phyloP scores from a whole-genome alignment of 2,329 filamentous ascomycete genomes.

The Aquanectria penicillioides region DNA sequence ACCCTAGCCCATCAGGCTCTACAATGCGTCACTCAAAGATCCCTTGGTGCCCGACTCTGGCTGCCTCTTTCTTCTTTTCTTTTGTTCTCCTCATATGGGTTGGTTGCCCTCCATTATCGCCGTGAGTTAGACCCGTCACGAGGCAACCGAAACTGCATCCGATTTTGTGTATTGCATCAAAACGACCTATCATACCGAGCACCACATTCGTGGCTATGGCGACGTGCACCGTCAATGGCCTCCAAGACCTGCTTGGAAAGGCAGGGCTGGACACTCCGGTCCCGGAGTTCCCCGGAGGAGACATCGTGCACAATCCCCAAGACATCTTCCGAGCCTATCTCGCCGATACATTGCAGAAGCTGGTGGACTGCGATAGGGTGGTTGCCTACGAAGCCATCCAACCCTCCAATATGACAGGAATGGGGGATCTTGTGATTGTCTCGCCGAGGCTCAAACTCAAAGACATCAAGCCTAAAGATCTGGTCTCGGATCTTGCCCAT shows the following conservation, averaged over 20 bases:
- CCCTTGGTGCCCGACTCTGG: slow-evolving; percentile 22
- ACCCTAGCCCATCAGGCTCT: neutral
- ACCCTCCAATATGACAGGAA: slow-evolving; percentile 36
- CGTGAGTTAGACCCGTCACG: neutral
- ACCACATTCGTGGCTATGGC: slow-evolving; percentile 32
- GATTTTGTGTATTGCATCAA: neutral
- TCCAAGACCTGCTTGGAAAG: slow-evolving; percentile 32
- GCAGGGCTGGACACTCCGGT: slow-evolving; percentile 36
- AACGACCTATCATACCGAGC: slow-evolving; percentile 2
- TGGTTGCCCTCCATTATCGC: neutral
- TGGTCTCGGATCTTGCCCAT: slow-evolving; percentile 32
- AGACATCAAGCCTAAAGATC: slow-evolving; percentile 21
- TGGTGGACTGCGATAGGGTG: slow-evolving; percentile 31
- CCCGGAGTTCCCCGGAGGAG: slow-evolving; percentile 31
- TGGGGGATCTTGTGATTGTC: slow-evolving; percentile 40
- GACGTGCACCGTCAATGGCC: slow-evolving; percentile 34
- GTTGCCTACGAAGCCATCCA: slow-evolving; percentile 42
- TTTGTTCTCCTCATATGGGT: slow-evolving; percentile 16
- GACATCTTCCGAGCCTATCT: slow-evolving; percentile 41
- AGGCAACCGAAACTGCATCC: neutral
- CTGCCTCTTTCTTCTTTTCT: neutral
- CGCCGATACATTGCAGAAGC: slow-evolving; percentile 32
- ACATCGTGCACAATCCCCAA: slow-evolving; percentile 39
- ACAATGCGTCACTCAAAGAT: slow-evolving; percentile 5
- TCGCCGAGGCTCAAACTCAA: slow-evolving; percentile 37